Percentiles rank a stretch among this genome's conserved stretches.
These are phyloP conservation scores for Auxenochlorella pyrenoidosa DNA, from an alignment of 139 green algal genomes.

Conservation along the genomic window DNA sequence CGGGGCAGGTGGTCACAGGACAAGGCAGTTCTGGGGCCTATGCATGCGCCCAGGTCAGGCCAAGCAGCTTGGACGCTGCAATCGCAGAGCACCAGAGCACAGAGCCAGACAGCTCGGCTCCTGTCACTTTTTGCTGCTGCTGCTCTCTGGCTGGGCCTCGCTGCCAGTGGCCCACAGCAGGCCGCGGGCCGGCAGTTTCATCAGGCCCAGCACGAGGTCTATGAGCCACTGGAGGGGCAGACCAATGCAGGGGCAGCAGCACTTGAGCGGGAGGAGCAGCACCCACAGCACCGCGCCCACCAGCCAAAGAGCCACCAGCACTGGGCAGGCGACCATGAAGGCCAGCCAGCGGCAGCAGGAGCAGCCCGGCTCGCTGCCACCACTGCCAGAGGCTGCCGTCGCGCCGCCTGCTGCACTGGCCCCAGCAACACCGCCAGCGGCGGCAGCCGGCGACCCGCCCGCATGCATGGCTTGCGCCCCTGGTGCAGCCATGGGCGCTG, in stretches of 20 bases:
- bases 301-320: conserved; percentile 48
- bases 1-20: too few species aligned
- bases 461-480: background rate
- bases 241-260: conserved; percentile 56
- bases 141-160: background rate
- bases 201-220: conserved; percentile 50
- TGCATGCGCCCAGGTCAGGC: too few species aligned
- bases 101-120: background rate
- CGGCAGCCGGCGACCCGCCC: background rate
- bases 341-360: conserved; percentile 48
- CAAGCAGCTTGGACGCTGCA: too few species aligned
- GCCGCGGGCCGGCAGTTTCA: conserved; percentile 49
- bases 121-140: background rate
- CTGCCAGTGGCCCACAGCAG: conserved; percentile 57
- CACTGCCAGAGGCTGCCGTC: background rate
- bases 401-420: background rate
- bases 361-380: conserved; percentile 1
- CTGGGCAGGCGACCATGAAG: conserved; percentile 50
- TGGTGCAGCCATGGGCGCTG: background rate
- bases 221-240: conserved; percentile 39
- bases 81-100: too few species aligned
- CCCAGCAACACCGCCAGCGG: background rate
- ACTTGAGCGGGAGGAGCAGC: conserved; percentile 61
- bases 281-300: conserved; percentile 60
- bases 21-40: background rate